Base-by-base conservation (phyloP, 2,329 filamentous ascomycete species). In the Dothiorella sarmentorum region DNA sequence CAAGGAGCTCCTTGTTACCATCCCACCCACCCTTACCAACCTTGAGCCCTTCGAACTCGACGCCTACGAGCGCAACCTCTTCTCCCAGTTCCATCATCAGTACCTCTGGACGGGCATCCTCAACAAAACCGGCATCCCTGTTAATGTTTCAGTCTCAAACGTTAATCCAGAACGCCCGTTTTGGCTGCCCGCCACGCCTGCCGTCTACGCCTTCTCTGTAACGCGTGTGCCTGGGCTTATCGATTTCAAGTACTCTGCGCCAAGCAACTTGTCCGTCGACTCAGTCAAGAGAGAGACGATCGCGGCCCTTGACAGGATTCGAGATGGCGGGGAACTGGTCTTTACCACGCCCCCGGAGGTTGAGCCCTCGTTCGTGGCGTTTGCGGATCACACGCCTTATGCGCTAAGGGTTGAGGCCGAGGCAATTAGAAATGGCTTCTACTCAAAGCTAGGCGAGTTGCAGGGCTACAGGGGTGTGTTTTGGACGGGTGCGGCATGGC, bases 1-100 rank as follows among this genome's bases (percentile, higher is more conserved):
- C 3, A 71, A 71, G 31, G 73, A 76, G 52, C 62, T 81, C 1
- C 61, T 81, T 7, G 67, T 76, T n/a, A 66, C 76, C n/a, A 71
- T 76, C 7, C 78, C 77, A 0, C 77, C 75, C 2, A 68, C 67
- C 27, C 43, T 73, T 3, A 4, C 29, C 4, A 27, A 40, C 31
- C 66, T 80, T 4, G 4, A 56, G 0, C 64, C 63, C 0, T 76
- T 77, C 60, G 73, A 74, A 57, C 66, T 80, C 5, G 65, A 63
- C 33, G 1, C 47, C 0, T 37, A 62, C 0, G 78, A 82, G 57
- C 47, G 17, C 1, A 17, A 35, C 0, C 33, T 78, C 3, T 78
- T 80, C 56, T 20, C 57, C 3, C 68, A 76, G 56, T 76, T 76
- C 61, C 59, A 55, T 15, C 69, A 71, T 55, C 68, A 61, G 0